A percentile compares a stretch with the other conserved stretches of the same genome.
phyloP scores from a whole-genome alignment of 2,329 filamentous ascomycete species.

The Colletotrichum ledebouriae region DNA sequence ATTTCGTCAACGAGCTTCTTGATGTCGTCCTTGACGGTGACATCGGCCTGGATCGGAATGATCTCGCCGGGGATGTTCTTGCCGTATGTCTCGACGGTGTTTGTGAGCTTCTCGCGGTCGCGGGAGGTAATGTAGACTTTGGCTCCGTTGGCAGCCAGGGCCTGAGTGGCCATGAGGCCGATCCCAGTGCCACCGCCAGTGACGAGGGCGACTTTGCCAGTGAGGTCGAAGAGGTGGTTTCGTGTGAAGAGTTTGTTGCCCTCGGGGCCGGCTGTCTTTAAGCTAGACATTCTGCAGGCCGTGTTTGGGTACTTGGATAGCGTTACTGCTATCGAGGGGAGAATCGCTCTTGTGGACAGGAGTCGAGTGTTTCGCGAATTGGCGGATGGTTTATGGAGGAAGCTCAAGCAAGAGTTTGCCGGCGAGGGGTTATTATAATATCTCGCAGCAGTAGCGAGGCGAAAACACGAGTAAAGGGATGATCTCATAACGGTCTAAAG shows the following conservation, averaged over 20 bases:
- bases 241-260: slow-evolving; percentile 51
- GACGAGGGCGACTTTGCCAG: slow-evolving; percentile 59
- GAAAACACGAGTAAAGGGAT: neutral
- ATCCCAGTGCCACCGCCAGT: slow-evolving; percentile 72
- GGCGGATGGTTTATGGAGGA: neutral
- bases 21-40: slow-evolving; percentile 73
- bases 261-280: slow-evolving; percentile 43
- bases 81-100: slow-evolving; percentile 69
- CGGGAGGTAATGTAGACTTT: slow-evolving; percentile 80
- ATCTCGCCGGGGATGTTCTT: slow-evolving; percentile 68
- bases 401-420: neutral
- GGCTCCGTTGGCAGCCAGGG: slow-evolving; percentile 75
- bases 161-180: slow-evolving; percentile 77
- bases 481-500: slow-evolving; percentile 31
- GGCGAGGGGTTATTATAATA: slow-evolving; percentile 24
- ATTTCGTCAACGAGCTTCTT: slow-evolving; percentile 70
- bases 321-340: neutral
- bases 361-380: no score
- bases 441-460: slow-evolving; percentile 3
- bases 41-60: slow-evolving; percentile 71
- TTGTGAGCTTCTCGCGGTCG: slow-evolving; percentile 72
- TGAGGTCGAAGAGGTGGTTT: slow-evolving; percentile 57
- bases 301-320: neutral
- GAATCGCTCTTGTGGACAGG: no score
- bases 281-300: slow-evolving; percentile 33